These are phyloP conservation scores for Chlorociboria aeruginascens DNA, from an alignment of 495 filamentous ascomycete species.

Conservation along the genomic window DNA sequence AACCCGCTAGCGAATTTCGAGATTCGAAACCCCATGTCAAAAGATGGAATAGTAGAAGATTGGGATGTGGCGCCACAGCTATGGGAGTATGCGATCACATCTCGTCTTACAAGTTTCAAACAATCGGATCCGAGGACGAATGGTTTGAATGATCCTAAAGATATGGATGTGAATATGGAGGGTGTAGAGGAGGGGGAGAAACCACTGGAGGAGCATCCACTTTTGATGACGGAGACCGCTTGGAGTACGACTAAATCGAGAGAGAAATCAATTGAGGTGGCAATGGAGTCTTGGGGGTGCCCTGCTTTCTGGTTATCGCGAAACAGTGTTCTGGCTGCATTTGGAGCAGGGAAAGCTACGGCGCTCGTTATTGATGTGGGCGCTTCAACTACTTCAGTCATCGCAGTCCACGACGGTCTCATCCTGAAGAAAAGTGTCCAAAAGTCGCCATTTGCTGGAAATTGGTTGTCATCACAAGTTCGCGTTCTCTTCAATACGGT, in stretches of 20 bases:
- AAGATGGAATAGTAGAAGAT: conserved; percentile 86
- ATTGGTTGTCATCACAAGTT: conserved; percentile 82
- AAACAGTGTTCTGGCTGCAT: conserved; percentile 47
- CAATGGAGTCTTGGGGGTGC: conserved; percentile 88
- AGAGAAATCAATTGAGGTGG: conserved; percentile 86
- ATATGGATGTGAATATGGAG: conserved; percentile 48
- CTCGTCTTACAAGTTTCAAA: conserved; percentile 56
- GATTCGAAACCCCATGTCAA: conserved; percentile 78
- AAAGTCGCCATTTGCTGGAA: conserved; percentile 71
- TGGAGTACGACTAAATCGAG: conserved; percentile 83
- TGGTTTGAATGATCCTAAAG: conserved; percentile 57
- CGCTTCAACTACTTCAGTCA: conserved; percentile 80
- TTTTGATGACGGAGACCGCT: conserved; percentile 87
- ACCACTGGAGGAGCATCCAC: conserved; percentile 72
- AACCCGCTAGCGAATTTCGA: conserved; percentile 63
- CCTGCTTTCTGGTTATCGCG: conserved; percentile 83
- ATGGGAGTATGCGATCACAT: conserved; percentile 83
- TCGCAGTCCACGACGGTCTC: conserved; percentile 87
- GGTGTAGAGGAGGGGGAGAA: conserved; percentile 58
- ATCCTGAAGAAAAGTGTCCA: conserved; percentile 81
- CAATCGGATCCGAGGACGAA: conserved; percentile 52
- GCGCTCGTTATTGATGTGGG: conserved; percentile 88
- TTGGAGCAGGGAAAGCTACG: conserved; percentile 83
- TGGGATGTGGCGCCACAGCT: conserved; percentile 86
- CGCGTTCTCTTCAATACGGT: conserved; percentile 62